Conservation (phyloP, 1,284 basidiomycete species). For the Stereum hirsutum region DNA sequence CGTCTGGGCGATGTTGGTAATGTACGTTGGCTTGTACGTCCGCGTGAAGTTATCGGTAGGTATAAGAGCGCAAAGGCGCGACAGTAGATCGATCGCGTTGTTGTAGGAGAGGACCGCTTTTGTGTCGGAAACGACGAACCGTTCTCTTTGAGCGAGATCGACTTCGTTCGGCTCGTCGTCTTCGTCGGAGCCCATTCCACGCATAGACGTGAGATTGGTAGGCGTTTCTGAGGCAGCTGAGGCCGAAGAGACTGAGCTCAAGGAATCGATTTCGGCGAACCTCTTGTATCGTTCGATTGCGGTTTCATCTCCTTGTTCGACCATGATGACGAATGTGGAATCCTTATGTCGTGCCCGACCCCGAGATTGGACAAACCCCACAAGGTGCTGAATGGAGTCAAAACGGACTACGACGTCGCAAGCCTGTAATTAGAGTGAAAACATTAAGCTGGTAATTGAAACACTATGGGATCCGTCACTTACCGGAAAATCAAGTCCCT, state of each 20-base stretch:
- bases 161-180: slow-evolving; percentile 31
- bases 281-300: slow-evolving; percentile 48
- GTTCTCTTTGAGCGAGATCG: slow-evolving; percentile 57
- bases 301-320: slow-evolving; percentile 46
- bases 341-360: slow-evolving; percentile 70
- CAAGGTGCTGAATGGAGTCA: slow-evolving; percentile 68
- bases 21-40: slow-evolving; percentile 48
- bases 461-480: slow-evolving; percentile 12
- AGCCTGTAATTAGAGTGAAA: slow-evolving; percentile 32
- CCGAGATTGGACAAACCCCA: slow-evolving; percentile 77
- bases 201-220: too few relatives aligned
- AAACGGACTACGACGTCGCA: slow-evolving; percentile 82
- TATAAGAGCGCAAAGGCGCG: slow-evolving; percentile 66
- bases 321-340: slow-evolving; percentile 75
- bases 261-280: slow-evolving; percentile 43
- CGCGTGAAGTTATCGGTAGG: slow-evolving; percentile 64
- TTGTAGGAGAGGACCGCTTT: slow-evolving; percentile 73
- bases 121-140: slow-evolving; percentile 60
- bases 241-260: too few relatives aligned
- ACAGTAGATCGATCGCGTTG: slow-evolving; percentile 59
- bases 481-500: slow-evolving; percentile 81
- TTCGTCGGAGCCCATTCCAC: slow-evolving; percentile 35
- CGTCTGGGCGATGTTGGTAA: too few relatives aligned
- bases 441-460: slow-evolving; percentile 4
- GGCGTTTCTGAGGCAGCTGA: too few relatives aligned